These are phyloP conservation scores for Wickerhamiella australiensis DNA, from an alignment of 805 yeast genomes.

Conservation along the genomic window DNA sequence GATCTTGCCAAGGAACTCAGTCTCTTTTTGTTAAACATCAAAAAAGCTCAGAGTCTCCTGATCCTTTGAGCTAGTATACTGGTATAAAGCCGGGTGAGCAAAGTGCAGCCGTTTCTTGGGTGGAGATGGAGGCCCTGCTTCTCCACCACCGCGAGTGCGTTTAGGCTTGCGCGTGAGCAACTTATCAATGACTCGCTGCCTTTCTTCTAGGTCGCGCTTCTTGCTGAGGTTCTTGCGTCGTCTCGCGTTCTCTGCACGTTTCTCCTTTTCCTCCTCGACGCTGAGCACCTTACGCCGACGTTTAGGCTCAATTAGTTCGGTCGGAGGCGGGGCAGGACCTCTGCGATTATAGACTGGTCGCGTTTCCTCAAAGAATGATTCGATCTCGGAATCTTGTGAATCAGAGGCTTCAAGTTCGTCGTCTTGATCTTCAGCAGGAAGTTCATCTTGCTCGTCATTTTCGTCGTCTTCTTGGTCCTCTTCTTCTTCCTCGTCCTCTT, in stretches of 20 bases:
- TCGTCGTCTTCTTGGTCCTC: conserved; percentile 21
- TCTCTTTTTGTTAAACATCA: too few relatives aligned
- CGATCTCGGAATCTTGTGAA: conserved; percentile 17
- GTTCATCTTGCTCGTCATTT: too few relatives aligned
- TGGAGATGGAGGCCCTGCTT: not conserved
- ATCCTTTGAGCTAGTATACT: not conserved
- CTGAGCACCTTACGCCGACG: conserved; percentile 47
- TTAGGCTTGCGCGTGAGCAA: conserved; percentile 67
- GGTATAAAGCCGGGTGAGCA: conserved; percentile 1
- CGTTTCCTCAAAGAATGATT: conserved; percentile 18
- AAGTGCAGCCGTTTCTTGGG: not conserved
- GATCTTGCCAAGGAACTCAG: too few relatives aligned
- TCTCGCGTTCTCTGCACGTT: conserved; percentile 79
- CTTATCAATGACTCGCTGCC: conserved; percentile 80
- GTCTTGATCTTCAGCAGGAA: conserved; percentile 18
- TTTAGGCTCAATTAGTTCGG: conserved; percentile 23
- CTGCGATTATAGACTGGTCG: conserved; percentile 32
- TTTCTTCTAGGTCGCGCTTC: conserved; percentile 80
- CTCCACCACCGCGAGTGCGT: not conserved
- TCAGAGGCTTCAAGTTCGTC: conserved; percentile 15
- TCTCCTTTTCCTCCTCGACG: conserved; percentile 70
- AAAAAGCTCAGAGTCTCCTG: not conserved
- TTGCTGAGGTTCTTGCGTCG: conserved; percentile 75
- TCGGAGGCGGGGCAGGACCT: conserved; percentile 28
- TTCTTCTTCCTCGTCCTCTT: conserved; percentile 17